phyloP scores from a whole-genome alignment of 768 basidiomycete species.

The Lactarius quietus region DNA sequence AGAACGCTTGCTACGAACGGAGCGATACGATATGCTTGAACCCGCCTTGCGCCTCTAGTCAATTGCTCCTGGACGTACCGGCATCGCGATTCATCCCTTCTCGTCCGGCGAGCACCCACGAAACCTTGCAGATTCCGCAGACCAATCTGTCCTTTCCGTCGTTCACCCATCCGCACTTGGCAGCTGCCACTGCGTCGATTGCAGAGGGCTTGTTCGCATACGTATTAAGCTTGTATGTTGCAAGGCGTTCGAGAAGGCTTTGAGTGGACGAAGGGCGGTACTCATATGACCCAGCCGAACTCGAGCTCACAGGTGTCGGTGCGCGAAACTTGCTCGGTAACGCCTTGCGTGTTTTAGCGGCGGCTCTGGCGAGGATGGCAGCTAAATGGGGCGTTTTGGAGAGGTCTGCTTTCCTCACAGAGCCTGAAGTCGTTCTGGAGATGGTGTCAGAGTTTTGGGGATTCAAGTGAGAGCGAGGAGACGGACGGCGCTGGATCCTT shows the following conservation, averaged over 20 bases:
- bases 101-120: slow-evolving; percentile 69
- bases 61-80: slow-evolving; percentile 50
- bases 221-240: slow-evolving; percentile 75
- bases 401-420: slow-evolving; percentile 33
- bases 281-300: slow-evolving; percentile 44
- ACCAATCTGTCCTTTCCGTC: slow-evolving; percentile 76
- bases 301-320: slow-evolving; percentile 30
- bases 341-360: slow-evolving; percentile 50
- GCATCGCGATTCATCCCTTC: slow-evolving; percentile 75
- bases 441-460: slow-evolving; percentile 13
- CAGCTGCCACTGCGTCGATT: slow-evolving; percentile 75
- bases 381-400: slow-evolving; percentile 65
- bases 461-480: slow-evolving; percentile 1
- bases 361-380: slow-evolving; percentile 66
- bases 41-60: background rate
- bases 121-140: slow-evolving; percentile 65
- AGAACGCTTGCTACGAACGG: slow-evolving; percentile 53
- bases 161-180: slow-evolving; percentile 82
- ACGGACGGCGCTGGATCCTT: slow-evolving; percentile 43
- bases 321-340: slow-evolving; percentile 44
- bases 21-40: slow-evolving; percentile 6
- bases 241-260: slow-evolving; percentile 69
- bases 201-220: slow-evolving; percentile 73
- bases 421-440: slow-evolving; percentile 24
- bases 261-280: slow-evolving; percentile 76